phyloP scores from a whole-genome alignment of 345 rosid genomes.

The Salix exigua region DNA sequence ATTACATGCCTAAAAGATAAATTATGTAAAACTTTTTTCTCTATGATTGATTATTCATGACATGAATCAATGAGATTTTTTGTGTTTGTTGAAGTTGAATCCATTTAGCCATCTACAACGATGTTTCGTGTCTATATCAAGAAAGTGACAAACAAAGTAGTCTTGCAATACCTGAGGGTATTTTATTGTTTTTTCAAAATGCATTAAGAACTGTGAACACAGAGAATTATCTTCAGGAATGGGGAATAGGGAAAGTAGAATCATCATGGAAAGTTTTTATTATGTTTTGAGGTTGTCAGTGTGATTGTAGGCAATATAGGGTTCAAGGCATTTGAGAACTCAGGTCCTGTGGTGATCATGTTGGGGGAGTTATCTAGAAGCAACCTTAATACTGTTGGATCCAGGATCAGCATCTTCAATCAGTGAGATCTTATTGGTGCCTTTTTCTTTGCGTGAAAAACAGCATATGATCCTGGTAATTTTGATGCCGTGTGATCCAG shows the following conservation, averaged over 20 bases:
- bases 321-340: background rate
- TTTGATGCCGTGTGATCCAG: background rate
- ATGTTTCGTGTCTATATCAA: background rate
- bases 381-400: background rate
- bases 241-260: background rate
- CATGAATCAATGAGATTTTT: background rate
- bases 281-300: background rate
- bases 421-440: background rate
- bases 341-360: background rate
- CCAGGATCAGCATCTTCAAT: background rate
- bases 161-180: background rate
- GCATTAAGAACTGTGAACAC: background rate
- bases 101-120: background rate
- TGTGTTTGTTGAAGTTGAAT: background rate
- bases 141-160: background rate
- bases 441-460: too few species aligned
- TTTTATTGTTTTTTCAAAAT: background rate
- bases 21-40: background rate
- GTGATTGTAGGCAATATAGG: background rate
- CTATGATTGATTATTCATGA: conserved; percentile 3
- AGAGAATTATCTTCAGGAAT: background rate
- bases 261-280: background rate
- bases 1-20: conserved; percentile 8
- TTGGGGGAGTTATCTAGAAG: background rate
- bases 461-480: background rate